Base-by-base conservation (phyloP, 768 basidiomycete genomes). In the Trametes coccinea region DNA sequence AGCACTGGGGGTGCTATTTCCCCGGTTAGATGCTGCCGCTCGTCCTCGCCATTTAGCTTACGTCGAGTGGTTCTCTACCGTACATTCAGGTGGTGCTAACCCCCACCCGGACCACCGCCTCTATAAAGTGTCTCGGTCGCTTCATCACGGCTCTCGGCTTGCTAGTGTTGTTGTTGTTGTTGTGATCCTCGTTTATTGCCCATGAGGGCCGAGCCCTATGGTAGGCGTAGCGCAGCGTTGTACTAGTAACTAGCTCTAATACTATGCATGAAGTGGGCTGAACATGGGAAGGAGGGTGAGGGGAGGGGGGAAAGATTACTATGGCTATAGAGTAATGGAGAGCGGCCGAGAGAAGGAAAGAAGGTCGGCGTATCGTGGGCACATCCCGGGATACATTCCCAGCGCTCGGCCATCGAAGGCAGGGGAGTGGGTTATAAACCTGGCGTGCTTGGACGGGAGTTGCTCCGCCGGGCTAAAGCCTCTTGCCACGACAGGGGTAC, bases 51-150 rank as follows among this genome's bases (percentile, higher is more conserved):
- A 73, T 62, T 59, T 76, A 0, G 74, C 69, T 0, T 74, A 72
- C 60, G 66, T 76, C 1, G 72, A 73, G 54, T 73, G 71, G 71
- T 75, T 73, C 53, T 44, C 43, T 14, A 13, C 43, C n/a, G 34
- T 37, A 37, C 34, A 44, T 17, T 44, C 43, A 17, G 43, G n/a
- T 44, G 43, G 43, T 44, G 11, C 43, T 17, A 44, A 44, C 43
- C 43, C 43, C n/a, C 43, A 44, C 43, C 43, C 43, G 11, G 43
- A 44, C n/a, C 43, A 44, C 43, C 34, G 34, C 34, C 34, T 37
- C 34, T 37, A 37, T 37, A 37, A 37, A 37, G 34, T 37, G 34
- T 37, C 34, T 37, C 34, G 34, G 34, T 37, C 34, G 34, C 34
- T 37, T 37, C 34, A 37, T 37, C 34, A 37, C 34, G 34, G 34